Evolutionary conservation across 768 basidiomycete species (phyloP).

Genomic region (Cystobasidium ongulense): DNA sequence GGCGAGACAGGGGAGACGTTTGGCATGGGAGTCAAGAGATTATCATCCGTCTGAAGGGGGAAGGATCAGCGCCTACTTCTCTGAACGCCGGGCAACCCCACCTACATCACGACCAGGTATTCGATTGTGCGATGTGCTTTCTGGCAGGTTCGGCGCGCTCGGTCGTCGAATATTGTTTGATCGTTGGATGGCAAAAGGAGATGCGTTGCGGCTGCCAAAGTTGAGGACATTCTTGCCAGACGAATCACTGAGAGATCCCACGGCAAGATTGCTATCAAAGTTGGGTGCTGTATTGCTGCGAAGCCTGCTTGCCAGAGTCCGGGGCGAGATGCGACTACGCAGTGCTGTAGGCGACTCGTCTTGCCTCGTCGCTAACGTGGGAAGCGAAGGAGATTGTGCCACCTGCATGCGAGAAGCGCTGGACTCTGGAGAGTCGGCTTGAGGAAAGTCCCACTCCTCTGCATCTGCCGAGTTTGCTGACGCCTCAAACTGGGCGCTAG

Average conservation of each 20-base stretch:
- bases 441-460: not conserved
- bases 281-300: conserved; percentile 26
- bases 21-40: conserved; percentile 22
- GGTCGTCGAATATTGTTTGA: conserved; percentile 1
- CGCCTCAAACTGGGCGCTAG: not conserved
- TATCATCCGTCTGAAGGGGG: conserved; percentile 12
- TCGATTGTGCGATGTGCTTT: not conserved
- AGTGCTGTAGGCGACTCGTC: not conserved
- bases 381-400: not conserved
- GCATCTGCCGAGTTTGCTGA: not conserved
- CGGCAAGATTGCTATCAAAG: not conserved
- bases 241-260: not conserved
- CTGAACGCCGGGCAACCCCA: not conserved
- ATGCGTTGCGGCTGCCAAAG: not conserved
- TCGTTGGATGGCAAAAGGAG: conserved; percentile 1
- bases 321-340: not conserved
- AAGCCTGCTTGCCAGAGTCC: not conserved
- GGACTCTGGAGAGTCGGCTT: not conserved
- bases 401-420: not conserved
- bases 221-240: conserved; percentile 12
- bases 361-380: not conserved
- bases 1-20: conserved; percentile 10
- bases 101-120: not conserved
- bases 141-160: conserved; percentile 1
- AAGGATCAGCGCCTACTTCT: not conserved